Percentiles rank a stretch among this genome's conserved stretches.
Evolutionary conservation across 345 rosid species (phyloP).

Genomic region (Conringia planisiliqua): DNA sequence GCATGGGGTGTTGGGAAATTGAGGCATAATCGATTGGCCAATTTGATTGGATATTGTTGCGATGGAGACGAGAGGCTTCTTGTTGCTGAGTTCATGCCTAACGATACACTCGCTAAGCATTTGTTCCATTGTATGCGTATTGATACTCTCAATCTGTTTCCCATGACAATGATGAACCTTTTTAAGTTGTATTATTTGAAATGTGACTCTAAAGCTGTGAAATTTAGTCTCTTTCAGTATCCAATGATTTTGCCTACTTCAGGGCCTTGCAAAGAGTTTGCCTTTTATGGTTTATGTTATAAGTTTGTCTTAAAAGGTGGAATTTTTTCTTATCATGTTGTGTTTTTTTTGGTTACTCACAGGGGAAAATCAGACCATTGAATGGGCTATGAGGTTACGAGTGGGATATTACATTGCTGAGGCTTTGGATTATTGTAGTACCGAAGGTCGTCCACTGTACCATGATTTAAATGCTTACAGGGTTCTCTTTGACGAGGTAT

Average conservation of each 20-base stretch:
- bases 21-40: slow-evolving; percentile 77
- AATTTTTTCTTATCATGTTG: background rate
- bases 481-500: slow-evolving; percentile 98
- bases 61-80: slow-evolving; percentile 97
- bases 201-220: background rate
- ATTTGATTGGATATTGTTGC: slow-evolving; percentile 95
- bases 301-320: background rate
- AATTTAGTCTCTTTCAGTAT: background rate
- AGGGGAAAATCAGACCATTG: slow-evolving; percentile 97
- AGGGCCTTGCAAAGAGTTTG: background rate
- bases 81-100: slow-evolving; percentile 96
- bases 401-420: slow-evolving; percentile 87
- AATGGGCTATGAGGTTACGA: slow-evolving; percentile 94
- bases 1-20: slow-evolving; percentile 89
- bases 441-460: slow-evolving; percentile 76
- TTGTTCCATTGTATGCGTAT: slow-evolving; percentile 68
- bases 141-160: background rate
- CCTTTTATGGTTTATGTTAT: slow-evolving; percentile 1
- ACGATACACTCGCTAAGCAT: slow-evolving; percentile 96
- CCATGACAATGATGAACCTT: background rate
- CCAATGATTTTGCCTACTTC: background rate
- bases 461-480: slow-evolving; percentile 97
- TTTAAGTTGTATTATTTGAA: background rate
- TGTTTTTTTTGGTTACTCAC: slow-evolving; percentile 27
- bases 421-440: slow-evolving; percentile 86